A percentile compares a stretch with the other conserved stretches of the same genome.
Conservation (phyloP, 2,329 filamentous ascomycete species). For the Pseudogymnoascus sp. region DNA sequence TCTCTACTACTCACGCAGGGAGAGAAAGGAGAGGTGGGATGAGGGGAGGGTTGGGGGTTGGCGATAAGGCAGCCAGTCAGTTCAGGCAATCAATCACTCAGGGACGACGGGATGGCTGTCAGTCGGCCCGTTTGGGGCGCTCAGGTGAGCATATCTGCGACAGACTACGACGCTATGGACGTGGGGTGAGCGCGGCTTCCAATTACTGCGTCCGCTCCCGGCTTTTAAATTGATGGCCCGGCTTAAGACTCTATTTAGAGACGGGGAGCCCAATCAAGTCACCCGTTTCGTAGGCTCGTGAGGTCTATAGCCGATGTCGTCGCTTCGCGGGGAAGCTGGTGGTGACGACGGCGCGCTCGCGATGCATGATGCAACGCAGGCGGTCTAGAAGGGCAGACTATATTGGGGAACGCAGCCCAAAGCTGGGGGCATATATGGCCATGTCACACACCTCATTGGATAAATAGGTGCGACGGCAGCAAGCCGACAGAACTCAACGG, state of each 20-base stretch:
- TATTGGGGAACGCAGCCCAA: not conserved
- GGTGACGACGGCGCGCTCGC: not conserved
- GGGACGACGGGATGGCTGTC: not conserved
- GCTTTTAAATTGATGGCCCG: not conserved
- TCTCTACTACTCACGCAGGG: conserved; percentile 69
- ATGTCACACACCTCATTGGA: not conserved
- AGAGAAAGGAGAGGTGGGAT: conserved; percentile 90
- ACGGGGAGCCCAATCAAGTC: not conserved
- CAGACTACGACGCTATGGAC: not conserved
- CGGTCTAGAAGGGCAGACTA: not conserved
- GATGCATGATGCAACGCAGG: not conserved
- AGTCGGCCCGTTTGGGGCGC: not conserved
- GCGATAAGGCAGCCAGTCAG: conserved; percentile 48
- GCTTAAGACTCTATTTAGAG: not conserved
- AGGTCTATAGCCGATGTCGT: not conserved
- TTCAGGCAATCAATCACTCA: not conserved
- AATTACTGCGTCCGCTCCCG: not conserved
- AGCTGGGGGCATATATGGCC: not conserved
- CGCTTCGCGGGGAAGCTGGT: not conserved
- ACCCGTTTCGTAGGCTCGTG: not conserved
- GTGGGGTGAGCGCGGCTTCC: not conserved
- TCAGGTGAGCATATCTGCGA: not conserved
- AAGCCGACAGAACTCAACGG: not conserved
- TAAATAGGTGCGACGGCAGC: not conserved
- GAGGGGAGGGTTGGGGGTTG: conserved; percentile 92